Evolutionary conservation across 768 basidiomycete species (phyloP).

Genomic region (Crassisporium funariophilum): DNA sequence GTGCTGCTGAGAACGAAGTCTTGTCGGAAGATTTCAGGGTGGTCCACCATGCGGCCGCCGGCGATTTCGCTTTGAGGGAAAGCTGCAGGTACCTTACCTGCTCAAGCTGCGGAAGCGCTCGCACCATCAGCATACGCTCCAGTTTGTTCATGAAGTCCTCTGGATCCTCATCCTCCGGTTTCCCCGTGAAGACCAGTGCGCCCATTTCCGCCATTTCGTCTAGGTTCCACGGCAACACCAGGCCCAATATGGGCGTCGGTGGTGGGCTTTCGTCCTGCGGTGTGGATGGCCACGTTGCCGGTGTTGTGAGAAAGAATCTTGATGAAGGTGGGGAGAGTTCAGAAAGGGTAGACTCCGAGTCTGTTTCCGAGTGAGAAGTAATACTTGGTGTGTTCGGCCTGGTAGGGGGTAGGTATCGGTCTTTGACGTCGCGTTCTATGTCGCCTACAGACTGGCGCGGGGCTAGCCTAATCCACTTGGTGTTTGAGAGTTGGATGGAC

Average conservation of each 20-base stretch:
- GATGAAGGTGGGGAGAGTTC: background rate
- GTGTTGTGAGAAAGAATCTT: background rate
- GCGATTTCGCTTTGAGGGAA: background rate
- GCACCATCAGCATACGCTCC: background rate
- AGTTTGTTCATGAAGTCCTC: constrained; percentile 23
- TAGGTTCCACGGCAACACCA: background rate
- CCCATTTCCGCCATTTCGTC: background rate
- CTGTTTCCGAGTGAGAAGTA: background rate
- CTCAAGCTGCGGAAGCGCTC: background rate
- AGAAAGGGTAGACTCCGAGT: background rate
- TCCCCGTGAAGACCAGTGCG: background rate
- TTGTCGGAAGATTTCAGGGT: constrained; percentile 6
- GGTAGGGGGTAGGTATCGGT: background rate
- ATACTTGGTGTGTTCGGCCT: background rate
- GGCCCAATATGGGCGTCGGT: background rate
- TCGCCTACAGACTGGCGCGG: no score
- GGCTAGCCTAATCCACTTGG: no score
- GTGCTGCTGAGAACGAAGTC: constrained; percentile 11
- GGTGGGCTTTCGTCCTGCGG: background rate
- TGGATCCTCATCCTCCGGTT: constrained; percentile 7
- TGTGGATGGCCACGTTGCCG: background rate
- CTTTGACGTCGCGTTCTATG: background rate
- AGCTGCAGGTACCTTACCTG: background rate
- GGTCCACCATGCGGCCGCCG: constrained; percentile 16
- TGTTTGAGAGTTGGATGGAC: no score